These are phyloP conservation scores for Baudoinia panamericana DNA, from an alignment of 495 filamentous ascomycete species.

Conservation along the genomic window DNA sequence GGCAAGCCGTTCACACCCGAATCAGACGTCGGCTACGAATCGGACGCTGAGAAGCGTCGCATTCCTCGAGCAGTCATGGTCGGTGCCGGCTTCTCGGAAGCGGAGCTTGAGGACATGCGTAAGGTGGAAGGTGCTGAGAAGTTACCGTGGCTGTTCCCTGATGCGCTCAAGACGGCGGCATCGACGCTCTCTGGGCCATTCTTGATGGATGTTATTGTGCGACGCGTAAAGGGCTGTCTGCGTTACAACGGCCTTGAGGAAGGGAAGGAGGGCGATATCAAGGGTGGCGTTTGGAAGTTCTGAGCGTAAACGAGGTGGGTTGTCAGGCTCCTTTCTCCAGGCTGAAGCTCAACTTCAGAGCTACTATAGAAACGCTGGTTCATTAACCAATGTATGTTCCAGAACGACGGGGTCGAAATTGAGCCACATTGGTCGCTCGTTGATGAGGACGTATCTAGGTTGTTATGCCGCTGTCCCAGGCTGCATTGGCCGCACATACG, in stretches of 20 bases:
- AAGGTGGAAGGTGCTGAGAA: conserved; percentile 4
- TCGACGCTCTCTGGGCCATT: conserved; percentile 2
- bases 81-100: conserved; percentile 10
- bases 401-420: no score
- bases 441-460: no score
- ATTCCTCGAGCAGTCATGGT: conserved; percentile 11
- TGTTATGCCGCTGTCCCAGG: no score
- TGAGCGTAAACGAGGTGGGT: no score
- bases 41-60: not conserved
- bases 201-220: conserved; percentile 9
- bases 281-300: conserved; percentile 7
- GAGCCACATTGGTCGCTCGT: no score
- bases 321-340: no score
- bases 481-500: no score
- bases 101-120: conserved; percentile 8
- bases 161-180: conserved; percentile 11
- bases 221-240: conserved; percentile 10
- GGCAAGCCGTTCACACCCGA: conserved; percentile 1
- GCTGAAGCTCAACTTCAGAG: no score
- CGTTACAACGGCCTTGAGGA: conserved; percentile 5
- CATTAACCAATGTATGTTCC: no score
- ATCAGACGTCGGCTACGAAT: conserved; percentile 8
- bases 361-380: no score
- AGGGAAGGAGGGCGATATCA: conserved; percentile 3
- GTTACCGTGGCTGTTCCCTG: conserved; percentile 12